Conservation (phyloP, 352 stramenopile genomes). For the Chrysophaeum taylorii region DNA sequence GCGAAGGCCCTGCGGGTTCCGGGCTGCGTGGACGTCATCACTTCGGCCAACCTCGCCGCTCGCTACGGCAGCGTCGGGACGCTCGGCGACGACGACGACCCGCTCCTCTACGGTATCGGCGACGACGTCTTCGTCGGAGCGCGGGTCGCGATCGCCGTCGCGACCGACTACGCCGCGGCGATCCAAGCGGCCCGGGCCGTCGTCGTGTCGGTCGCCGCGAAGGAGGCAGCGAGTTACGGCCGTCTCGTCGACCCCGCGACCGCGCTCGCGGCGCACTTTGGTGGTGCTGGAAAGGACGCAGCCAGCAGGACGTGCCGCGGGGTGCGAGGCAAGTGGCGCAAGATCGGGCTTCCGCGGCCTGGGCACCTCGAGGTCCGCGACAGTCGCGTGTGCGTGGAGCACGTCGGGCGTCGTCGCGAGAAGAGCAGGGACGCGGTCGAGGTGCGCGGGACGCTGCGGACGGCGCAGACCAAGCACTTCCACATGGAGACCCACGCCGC, state of each 20-base stretch:
- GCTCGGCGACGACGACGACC: constrained; percentile 11
- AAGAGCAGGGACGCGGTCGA: constrained; percentile 30
- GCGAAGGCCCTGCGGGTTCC: constrained; percentile 21
- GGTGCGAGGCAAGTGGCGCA: not conserved
- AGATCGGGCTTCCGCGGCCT: constrained; percentile 7
- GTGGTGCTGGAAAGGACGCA: too few relatives aligned
- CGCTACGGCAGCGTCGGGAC: constrained; percentile 26
- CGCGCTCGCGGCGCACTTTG: not conserved
- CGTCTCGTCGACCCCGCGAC: too few relatives aligned
- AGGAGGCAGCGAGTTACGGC: not conserved
- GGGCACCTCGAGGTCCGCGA: too few relatives aligned
- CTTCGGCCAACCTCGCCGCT: constrained; percentile 33
- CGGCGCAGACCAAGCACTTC: constrained; percentile 38
- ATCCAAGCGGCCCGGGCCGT: not conserved
- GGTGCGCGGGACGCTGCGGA: constrained; percentile 17
- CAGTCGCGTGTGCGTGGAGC: too few relatives aligned
- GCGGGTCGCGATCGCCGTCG: not conserved
- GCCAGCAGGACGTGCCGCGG: too few relatives aligned
- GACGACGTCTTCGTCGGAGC: not conserved
- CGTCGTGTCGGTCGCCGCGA: not conserved
- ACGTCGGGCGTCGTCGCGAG: not conserved
- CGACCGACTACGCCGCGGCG: not conserved
- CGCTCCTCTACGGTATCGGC: not conserved
- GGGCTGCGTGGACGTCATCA: constrained; percentile 41
- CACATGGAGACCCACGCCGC: constrained; percentile 50